Evolutionary conservation across 345 rosid species (phyloP).

Genomic region (Acer saccharum): DNA sequence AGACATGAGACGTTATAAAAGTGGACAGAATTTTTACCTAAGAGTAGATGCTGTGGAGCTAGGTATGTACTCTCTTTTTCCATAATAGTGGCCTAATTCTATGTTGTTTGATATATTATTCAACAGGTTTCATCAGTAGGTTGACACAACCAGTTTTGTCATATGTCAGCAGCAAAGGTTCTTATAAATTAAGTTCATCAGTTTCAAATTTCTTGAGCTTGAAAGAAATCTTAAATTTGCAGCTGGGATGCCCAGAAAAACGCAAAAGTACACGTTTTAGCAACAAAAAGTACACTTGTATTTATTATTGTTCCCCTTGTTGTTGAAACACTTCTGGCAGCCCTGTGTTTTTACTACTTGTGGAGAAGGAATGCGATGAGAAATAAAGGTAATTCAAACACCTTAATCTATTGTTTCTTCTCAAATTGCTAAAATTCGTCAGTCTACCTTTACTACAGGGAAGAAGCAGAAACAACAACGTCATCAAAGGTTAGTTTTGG

Average conservation of each 20-base stretch:
- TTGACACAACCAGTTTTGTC: too few species aligned
- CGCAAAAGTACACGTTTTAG: neutral
- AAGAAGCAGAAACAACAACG: neutral
- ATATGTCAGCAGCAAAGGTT: too few species aligned
- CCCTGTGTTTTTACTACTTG: neutral
- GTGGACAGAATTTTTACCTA: slow-evolving; percentile 1
- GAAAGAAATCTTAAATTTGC: too few species aligned
- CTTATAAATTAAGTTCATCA: too few species aligned
- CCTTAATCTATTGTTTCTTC: too few species aligned
- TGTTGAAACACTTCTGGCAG: neutral
- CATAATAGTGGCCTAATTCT: too few species aligned
- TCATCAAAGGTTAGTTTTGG: neutral
- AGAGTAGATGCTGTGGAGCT: slow-evolving; percentile 3
- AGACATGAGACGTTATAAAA: neutral
- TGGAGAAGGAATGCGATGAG: neutral
- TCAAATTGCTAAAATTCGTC: too few species aligned
- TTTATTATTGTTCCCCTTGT: neutral
- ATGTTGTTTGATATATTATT: too few species aligned
- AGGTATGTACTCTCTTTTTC: neutral
- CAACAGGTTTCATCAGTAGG: too few species aligned
- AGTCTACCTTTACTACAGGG: neutral
- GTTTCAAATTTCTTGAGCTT: too few species aligned
- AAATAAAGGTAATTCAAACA: neutral
- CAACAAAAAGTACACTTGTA: neutral
- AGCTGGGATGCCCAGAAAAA: neutral